Evolutionary conservation across 2,329 filamentous ascomycete species (phyloP).

Genomic region (Cladophialophora immunda): DNA sequence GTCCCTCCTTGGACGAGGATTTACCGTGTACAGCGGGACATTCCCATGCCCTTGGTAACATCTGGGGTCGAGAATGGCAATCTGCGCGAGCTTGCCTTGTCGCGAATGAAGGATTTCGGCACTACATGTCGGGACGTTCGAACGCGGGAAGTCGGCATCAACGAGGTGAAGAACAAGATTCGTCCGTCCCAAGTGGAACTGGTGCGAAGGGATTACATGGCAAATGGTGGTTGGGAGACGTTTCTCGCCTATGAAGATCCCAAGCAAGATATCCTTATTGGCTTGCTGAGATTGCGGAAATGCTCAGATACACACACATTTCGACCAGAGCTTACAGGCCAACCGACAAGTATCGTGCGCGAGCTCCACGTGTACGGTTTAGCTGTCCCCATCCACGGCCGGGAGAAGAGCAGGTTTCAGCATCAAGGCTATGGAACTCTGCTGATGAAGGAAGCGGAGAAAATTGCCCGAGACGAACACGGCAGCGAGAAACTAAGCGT

Average conservation of each 20-base stretch:
- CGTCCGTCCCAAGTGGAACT: conserved; percentile 95
- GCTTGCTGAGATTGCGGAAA: conserved; percentile 84
- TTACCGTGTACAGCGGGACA: conserved; percentile 97
- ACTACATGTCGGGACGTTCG: conserved; percentile 96
- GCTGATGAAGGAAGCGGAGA: conserved; percentile 96
- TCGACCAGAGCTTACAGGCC: conserved; percentile 81
- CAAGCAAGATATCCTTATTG: conserved; percentile 97
- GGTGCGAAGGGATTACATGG: conserved; percentile 89
- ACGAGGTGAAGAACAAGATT: conserved; percentile 99
- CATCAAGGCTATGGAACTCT: conserved; percentile 97
- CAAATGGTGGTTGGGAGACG: conserved; percentile 98
- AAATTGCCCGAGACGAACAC: conserved; percentile 93
- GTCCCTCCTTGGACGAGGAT: conserved; percentile 98
- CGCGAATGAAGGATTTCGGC: conserved; percentile 99
- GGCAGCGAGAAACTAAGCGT: conserved; percentile 94
- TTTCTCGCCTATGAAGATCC: conserved; percentile 98
- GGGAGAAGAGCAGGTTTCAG: conserved; percentile 96
- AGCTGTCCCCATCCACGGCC: conserved; percentile 94
- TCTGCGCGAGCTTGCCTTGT: conserved; percentile 87
- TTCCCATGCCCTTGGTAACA: conserved; percentile 99
- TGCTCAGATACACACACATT: conserved; percentile 93
- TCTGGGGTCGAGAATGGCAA: conserved; percentile 98
- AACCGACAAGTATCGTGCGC: conserved; percentile 89
- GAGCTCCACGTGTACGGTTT: conserved; percentile 97
- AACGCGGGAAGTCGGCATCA: conserved; percentile 95